Conservation (phyloP, 805 yeast species). For the Hemisphaericaspora nanyangensis region DNA sequence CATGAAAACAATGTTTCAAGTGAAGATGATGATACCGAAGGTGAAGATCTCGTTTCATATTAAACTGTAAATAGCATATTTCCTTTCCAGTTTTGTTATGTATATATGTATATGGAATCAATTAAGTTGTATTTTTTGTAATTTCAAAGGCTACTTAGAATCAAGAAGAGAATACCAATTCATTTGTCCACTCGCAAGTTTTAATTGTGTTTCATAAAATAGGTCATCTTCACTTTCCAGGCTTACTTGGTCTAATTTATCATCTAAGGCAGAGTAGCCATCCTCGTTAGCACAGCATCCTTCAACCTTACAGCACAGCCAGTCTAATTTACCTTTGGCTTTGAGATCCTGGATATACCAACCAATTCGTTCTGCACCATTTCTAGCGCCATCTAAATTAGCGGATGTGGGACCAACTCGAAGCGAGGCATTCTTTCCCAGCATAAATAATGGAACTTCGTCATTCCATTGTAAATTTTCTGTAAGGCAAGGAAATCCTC, state of each 20-base stretch:
- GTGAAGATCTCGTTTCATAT: slow-evolving; percentile 33
- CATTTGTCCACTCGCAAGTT: slow-evolving; percentile 24
- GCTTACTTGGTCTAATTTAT: background rate
- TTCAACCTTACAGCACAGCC: slow-evolving; percentile 3
- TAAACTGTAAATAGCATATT: too few relatives aligned
- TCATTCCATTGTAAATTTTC: slow-evolving; percentile 42
- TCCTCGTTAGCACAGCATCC: background rate
- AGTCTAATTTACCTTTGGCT: slow-evolving; percentile 10
- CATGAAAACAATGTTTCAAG: slow-evolving; percentile 13
- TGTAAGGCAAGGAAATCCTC: slow-evolving; percentile 41
- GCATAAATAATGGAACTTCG: slow-evolving; percentile 35
- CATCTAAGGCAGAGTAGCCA: background rate
- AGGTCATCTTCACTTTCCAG: slow-evolving; percentile 4
- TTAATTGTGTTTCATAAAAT: slow-evolving; percentile 15
- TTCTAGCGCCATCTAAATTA: slow-evolving; percentile 43
- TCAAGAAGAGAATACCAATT: slow-evolving; percentile 27
- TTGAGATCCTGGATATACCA: slow-evolving; percentile 27
- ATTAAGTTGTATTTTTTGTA: too few relatives aligned
- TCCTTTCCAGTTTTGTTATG: too few relatives aligned
- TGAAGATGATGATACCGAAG: slow-evolving; percentile 22
- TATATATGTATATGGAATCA: too few relatives aligned
- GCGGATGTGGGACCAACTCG: slow-evolving; percentile 45
- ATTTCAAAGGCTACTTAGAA: too few relatives aligned
- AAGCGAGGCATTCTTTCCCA: slow-evolving; percentile 42
- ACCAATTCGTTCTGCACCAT: slow-evolving; percentile 44